Conservation (phyloP, 129 eudicot species). For the Flaveria brownii region DNA sequence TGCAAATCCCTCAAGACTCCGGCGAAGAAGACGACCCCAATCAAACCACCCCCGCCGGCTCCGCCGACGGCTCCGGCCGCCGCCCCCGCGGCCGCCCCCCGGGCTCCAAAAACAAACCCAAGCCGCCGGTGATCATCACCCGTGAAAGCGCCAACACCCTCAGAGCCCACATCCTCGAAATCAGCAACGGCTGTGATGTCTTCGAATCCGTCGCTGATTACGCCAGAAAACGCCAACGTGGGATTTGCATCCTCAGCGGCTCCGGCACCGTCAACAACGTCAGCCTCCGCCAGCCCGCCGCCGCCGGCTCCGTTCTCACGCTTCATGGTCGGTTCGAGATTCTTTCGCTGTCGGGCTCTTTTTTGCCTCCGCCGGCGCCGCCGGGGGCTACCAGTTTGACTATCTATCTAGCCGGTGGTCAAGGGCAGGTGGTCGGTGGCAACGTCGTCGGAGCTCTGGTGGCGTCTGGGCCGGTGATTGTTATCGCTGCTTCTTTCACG, state of each 20-base stretch:
- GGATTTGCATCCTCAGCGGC: conserved; percentile 67
- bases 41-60: conserved; percentile 41
- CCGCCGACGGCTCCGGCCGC: conserved; percentile 49
- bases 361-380: conserved; percentile 83
- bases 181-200: conserved; percentile 67
- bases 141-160: conserved; percentile 82
- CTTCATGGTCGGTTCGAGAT: conserved; percentile 85
- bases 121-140: conserved; percentile 79
- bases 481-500: conserved; percentile 74
- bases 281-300: conserved; percentile 67
- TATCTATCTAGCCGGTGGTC: conserved; percentile 79
- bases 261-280: conserved; percentile 77
- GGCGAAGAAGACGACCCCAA: conserved; percentile 42
- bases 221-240: conserved; percentile 67
- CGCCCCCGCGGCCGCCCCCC: conserved; percentile 82
- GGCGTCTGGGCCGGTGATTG: conserved; percentile 79
- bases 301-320: conserved; percentile 60
- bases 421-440: conserved; percentile 83
- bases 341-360: conserved; percentile 71
- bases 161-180: conserved; percentile 76
- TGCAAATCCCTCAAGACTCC: conserved; percentile 49
- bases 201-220: conserved; percentile 67
- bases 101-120: conserved; percentile 80
- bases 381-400: conserved; percentile 87
- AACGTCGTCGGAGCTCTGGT: conserved; percentile 68